Evolutionary conservation across 2,329 filamentous ascomycete genomes (phyloP).

Genomic region (Xylariaceae sp.): DNA sequence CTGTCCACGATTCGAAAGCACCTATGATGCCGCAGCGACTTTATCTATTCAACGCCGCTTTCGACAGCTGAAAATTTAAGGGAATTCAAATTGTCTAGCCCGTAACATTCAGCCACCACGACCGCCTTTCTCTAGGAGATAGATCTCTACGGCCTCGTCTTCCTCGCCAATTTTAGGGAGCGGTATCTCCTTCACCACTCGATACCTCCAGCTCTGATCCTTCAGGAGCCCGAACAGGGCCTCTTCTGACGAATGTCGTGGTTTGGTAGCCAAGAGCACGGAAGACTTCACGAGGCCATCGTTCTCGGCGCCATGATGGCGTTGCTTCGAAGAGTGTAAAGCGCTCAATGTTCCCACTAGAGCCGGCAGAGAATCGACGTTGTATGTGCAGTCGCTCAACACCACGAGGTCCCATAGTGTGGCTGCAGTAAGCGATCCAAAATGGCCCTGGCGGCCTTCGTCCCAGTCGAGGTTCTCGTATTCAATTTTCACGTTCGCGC

Average conservation of each 20-base stretch:
- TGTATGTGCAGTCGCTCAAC: constrained; percentile 68
- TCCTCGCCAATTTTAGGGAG: constrained; percentile 55
- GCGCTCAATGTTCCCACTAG: constrained; percentile 61
- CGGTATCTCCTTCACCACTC: constrained; percentile 50
- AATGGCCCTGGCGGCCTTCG: constrained; percentile 52
- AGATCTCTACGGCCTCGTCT: constrained; percentile 57
- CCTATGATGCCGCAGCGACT: too few relatives aligned
- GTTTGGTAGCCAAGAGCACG: constrained; percentile 63
- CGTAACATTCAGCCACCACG: not conserved
- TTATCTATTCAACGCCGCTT: too few relatives aligned
- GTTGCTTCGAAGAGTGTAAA: constrained; percentile 50
- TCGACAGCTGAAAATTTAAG: too few relatives aligned
- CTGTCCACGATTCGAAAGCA: too few relatives aligned
- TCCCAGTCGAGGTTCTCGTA: constrained; percentile 67
- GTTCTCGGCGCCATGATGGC: not conserved
- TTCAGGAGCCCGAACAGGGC: constrained; percentile 56
- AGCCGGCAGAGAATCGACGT: constrained; percentile 61
- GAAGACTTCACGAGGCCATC: constrained; percentile 40
- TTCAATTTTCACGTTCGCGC: constrained; percentile 38
- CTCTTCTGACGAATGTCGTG: constrained; percentile 60
- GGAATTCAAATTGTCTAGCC: not conserved
- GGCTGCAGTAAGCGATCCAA: constrained; percentile 50
- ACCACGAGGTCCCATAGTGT: constrained; percentile 60
- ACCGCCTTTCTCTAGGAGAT: constrained; percentile 53
- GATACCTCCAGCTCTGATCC: constrained; percentile 52